Evolutionary conservation across 257 asterid genomes (phyloP).

Genomic region (Mitragyna speciosa): DNA sequence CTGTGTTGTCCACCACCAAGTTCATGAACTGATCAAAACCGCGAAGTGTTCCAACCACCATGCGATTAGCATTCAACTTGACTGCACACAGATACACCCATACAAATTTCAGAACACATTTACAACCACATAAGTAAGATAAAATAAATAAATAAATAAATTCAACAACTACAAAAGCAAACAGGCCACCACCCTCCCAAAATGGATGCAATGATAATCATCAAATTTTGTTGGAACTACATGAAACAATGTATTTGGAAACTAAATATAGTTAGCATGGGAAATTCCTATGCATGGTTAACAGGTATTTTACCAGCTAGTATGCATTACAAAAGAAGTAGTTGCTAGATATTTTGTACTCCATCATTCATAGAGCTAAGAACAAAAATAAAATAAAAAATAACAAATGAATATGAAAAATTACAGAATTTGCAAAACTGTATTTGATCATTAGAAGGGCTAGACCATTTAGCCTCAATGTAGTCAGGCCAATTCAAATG

Average conservation of each 20-base stretch:
- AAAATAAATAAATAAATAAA: too few relatives aligned
- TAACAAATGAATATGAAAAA: background rate
- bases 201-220: background rate
- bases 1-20: constrained; percentile 76
- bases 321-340: background rate
- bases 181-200: background rate
- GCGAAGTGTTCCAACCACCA: constrained; percentile 83
- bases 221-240: background rate
- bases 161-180: background rate
- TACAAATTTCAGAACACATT: background rate
- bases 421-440: background rate
- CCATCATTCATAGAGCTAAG: background rate
- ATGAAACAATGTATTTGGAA: background rate
- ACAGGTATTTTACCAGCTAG: background rate
- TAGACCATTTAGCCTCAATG: background rate
- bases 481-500: background rate
- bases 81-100: constrained; percentile 33
- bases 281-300: background rate
- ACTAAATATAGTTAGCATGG: background rate
- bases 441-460: background rate
- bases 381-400: too few relatives aligned
- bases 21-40: constrained; percentile 95
- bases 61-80: constrained; percentile 85
- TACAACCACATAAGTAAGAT: background rate
- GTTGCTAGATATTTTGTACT: background rate